Conservation (phyloP, 1,139 yeast genomes). For the Diutina pseudorugosa region DNA sequence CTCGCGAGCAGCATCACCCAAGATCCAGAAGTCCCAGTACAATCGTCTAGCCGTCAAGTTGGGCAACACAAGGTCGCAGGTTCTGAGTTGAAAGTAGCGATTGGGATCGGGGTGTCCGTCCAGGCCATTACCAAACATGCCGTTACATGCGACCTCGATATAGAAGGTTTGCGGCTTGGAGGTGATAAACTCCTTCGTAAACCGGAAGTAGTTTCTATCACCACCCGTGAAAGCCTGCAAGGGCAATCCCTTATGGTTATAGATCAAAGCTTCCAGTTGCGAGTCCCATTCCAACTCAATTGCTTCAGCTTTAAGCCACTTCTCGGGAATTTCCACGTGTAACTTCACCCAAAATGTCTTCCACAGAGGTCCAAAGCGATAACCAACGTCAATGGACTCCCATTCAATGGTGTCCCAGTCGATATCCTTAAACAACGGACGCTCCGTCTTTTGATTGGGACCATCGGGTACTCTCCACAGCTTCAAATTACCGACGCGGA, state of each 20-base stretch:
- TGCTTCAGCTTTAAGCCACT: conserved; percentile 39
- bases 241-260: conserved; percentile 53
- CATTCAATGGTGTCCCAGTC: conserved; percentile 36
- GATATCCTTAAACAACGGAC: conserved; percentile 72
- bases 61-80: conserved; percentile 75
- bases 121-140: conserved; percentile 80
- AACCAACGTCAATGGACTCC: conserved; percentile 54
- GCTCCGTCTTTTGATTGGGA: conserved; percentile 30
- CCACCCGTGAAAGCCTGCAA: conserved; percentile 83
- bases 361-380: conserved; percentile 92
- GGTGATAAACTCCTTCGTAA: conserved; percentile 44
- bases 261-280: conserved; percentile 74
- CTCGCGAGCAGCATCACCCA: conserved; percentile 87
- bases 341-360: conserved; percentile 89
- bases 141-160: conserved; percentile 86
- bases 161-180: conserved; percentile 43
- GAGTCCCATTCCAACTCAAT: conserved; percentile 80
- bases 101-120: conserved; percentile 56
- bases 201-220: conserved; percentile 61
- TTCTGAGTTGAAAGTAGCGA: conserved; percentile 51
- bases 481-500: conserved; percentile 26
- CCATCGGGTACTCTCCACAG: conserved; percentile 56
- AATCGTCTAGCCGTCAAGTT: conserved; percentile 71
- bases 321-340: conserved; percentile 44
- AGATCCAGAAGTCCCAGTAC: conserved; percentile 72